Percentiles rank a stretch among this genome's conserved stretches.
Evolutionary conservation across 1,284 basidiomycete genomes (phyloP).

Genomic region (Ceratobasidium papillatum): DNA sequence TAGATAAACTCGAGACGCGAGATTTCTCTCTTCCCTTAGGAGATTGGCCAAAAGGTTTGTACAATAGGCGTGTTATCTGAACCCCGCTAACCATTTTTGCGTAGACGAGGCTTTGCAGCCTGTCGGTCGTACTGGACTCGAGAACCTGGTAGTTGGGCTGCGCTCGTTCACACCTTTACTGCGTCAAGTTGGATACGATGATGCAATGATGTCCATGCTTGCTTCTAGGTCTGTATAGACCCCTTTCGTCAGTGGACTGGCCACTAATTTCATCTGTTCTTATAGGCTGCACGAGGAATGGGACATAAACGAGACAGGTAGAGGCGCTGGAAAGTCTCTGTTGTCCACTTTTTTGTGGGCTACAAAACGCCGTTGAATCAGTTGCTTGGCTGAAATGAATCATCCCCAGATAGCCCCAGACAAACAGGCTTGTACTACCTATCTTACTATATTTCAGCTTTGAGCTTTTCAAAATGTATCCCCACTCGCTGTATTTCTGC

Average conservation of each 20-base stretch:
- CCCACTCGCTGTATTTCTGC: background rate
- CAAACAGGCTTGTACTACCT: background rate
- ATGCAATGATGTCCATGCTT: slow-evolving; percentile 42
- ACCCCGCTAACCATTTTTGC: background rate
- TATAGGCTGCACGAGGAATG: slow-evolving; percentile 26
- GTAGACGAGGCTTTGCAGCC: slow-evolving; percentile 34
- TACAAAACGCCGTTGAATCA: slow-evolving; percentile 12
- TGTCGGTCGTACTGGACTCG: slow-evolving; percentile 40
- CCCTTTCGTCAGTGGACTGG: background rate
- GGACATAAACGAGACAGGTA: slow-evolving; percentile 15
- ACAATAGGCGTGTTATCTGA: background rate
- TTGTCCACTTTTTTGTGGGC: slow-evolving; percentile 33
- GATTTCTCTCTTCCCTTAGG: slow-evolving; percentile 42
- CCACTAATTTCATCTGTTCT: background rate
- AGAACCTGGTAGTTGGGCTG: slow-evolving; percentile 36
- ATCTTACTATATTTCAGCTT: background rate
- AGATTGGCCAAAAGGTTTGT: slow-evolving; percentile 41
- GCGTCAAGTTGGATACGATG: slow-evolving; percentile 43
- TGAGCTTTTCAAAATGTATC: background rate
- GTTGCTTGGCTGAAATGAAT: background rate
- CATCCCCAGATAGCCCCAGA: background rate
- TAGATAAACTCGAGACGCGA: slow-evolving; percentile 34
- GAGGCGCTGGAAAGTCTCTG: background rate
- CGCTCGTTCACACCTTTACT: slow-evolving; percentile 42
- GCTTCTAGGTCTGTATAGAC: slow-evolving; percentile 22